phyloP scores from a whole-genome alignment of 1,284 basidiomycete species.

The Cystobasidium slooffiae region DNA sequence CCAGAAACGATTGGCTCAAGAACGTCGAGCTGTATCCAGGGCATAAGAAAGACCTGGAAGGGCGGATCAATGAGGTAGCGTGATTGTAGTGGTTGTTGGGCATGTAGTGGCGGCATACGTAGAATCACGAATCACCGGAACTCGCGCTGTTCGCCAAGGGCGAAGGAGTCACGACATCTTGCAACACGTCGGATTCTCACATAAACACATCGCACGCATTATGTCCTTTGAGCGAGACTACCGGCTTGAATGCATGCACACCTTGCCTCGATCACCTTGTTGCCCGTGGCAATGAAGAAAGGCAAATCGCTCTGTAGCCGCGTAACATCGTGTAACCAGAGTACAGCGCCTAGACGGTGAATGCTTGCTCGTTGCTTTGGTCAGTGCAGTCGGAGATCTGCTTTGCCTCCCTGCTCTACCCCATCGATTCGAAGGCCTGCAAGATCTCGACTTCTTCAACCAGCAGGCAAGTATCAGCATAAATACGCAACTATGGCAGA shows the following conservation, averaged over 20 bases:
- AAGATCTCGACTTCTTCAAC: not conserved
- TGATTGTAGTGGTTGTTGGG: not conserved
- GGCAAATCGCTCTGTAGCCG: not conserved
- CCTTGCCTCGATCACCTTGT: not conserved
- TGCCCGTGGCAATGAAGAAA: not conserved
- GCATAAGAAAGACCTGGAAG: slow-evolving; percentile 67
- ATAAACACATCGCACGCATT: no score
- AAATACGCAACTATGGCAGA: slow-evolving; percentile 15
- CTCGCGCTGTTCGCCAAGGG: no score
- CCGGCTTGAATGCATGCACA: no score
- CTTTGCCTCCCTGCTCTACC: not conserved
- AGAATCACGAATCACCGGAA: not conserved
- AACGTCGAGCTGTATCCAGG: slow-evolving; percentile 82
- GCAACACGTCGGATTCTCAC: no score
- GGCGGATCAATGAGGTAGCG: slow-evolving; percentile 20
- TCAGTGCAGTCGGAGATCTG: slow-evolving; percentile 17
- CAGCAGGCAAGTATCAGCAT: not conserved
- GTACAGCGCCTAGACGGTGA: slow-evolving; percentile 19
- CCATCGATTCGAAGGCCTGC: not conserved
- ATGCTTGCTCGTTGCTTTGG: slow-evolving; percentile 12
- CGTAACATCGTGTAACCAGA: not conserved
- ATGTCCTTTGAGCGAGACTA: no score
- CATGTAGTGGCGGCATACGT: not conserved
- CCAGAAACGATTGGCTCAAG: slow-evolving; percentile 85
- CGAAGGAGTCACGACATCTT: no score